Conservation (phyloP, 208 protist genomes). For the Trypanosoma melophagium region DNA sequence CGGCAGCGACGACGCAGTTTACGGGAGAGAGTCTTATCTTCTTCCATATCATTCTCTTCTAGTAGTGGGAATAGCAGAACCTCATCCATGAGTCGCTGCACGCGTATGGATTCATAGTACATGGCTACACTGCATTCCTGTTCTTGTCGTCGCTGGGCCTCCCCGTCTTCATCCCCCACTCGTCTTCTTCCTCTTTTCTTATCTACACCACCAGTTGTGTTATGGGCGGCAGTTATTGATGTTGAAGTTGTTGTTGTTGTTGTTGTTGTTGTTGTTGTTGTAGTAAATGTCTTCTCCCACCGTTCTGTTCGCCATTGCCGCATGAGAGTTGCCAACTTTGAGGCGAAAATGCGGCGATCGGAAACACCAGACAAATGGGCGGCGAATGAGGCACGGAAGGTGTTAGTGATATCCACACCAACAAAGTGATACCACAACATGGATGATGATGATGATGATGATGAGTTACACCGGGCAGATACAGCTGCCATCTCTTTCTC, state of each 20-base stretch:
- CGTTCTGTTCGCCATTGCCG: constrained; percentile 14
- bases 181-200: background rate
- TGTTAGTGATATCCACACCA: constrained; percentile 21
- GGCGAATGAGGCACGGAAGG: constrained; percentile 15
- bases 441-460: constrained; percentile 1
- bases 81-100: constrained; percentile 65
- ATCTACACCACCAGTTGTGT: background rate
- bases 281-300: constrained; percentile 11
- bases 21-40: background rate
- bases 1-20: constrained; percentile 5
- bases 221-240: no score
- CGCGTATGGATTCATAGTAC: constrained; percentile 66
- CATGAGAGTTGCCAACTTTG: constrained; percentile 23
- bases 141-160: constrained; percentile 9
- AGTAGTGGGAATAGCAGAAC: constrained; percentile 27
- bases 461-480: background rate
- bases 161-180: background rate
- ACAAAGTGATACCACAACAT: constrained; percentile 24
- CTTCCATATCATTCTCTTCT: background rate
- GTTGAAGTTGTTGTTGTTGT: background rate
- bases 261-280: background rate
- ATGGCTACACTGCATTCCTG: constrained; percentile 23
- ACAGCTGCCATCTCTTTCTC: constrained; percentile 7
- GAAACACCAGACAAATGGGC: constrained; percentile 10
- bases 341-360: constrained; percentile 10